Evolutionary conservation across 768 basidiomycete genomes (phyloP), one percentile per base, ranked within the genome.

Genomic region (Phlebiopsis flavidoalba): DNA sequence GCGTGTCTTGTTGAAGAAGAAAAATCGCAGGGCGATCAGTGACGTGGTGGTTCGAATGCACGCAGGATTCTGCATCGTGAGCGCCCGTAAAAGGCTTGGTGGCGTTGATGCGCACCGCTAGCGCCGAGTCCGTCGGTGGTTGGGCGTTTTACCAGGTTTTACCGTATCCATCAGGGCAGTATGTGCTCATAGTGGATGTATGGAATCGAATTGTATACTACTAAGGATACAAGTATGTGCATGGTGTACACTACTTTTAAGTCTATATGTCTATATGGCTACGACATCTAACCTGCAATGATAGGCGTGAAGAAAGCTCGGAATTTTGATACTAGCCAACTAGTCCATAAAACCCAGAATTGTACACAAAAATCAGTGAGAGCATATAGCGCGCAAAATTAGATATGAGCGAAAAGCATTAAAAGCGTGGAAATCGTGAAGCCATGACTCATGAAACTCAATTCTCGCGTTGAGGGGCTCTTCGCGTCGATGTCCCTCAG

Each of bases 231-330:
- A 43, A 17, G 17, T 43, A 43, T 43, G 17, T 43, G 40, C 49
- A 51, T 51, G 49, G 19, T 51, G 49, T 51, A 22, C 21, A 22
- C 21, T 31, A 14, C 21, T 51, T n/a, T 3, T 17, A 75, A 72
- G 60, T 75, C 52, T 53, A 53, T 24, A 24, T 77, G 63, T 75
- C 77, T 68, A 81, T n/a, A 76, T 12, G 75, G 66, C 36, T 81
- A 81, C 56, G 80, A 65, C 62, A 40, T 12, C 40, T 17, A 43
- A 31, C 26, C 8, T 43, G 40, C 40, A 12, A 43, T 12, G 17
- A 43, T 43, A 43, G n/a, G 26, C 26, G 26, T 43, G 40, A 3
- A 43, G 3, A n/a, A 43, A 43, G 3, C 12, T 43, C 40, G 12
- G 40, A 12, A 14, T 8, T 40, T 40, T 7, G 14, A 40, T 14